phyloP scores from a whole-genome alignment of 106 monocot species.

The Dendrobium officinale region DNA sequence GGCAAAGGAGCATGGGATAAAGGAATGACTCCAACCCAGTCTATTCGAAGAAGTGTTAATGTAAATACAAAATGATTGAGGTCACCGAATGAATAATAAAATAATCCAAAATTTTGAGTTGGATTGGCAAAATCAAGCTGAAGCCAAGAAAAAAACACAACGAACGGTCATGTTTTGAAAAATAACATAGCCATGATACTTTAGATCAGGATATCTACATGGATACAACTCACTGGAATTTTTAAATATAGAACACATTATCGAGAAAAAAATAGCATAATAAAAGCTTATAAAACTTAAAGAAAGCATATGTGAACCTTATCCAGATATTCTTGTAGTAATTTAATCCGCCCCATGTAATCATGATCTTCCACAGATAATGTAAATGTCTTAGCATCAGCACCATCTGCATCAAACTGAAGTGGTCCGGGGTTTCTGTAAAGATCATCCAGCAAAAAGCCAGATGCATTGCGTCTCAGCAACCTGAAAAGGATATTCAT shows the following conservation, averaged over 20 bases:
- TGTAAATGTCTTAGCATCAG: constrained; percentile 57
- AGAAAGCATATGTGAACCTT: constrained; percentile 35
- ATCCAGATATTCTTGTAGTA: constrained; percentile 71
- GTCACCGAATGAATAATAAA: too few relatives aligned
- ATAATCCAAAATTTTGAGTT: too few relatives aligned
- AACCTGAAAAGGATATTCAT: constrained; percentile 35
- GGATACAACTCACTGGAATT: too few relatives aligned
- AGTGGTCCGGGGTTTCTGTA: constrained; percentile 91
- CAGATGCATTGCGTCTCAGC: constrained; percentile 51
- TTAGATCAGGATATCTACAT: too few relatives aligned
- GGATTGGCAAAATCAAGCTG: too few relatives aligned
- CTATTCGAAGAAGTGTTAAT: too few relatives aligned
- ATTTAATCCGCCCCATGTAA: constrained; percentile 95
- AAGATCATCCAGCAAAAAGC: constrained; percentile 73
- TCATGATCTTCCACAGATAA: constrained; percentile 91
- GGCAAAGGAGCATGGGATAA: too few relatives aligned
- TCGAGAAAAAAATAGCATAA: neutral
- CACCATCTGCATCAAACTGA: constrained; percentile 79
- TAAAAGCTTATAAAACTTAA: neutral
- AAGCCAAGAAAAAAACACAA: too few relatives aligned
- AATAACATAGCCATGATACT: too few relatives aligned
- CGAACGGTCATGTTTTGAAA: too few relatives aligned
- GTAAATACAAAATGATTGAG: too few relatives aligned
- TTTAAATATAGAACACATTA: neutral
- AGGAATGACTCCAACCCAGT: too few relatives aligned